Base-by-base conservation (phyloP, 2,329 filamentous ascomycete species). In the Talaromyces sp. region DNA sequence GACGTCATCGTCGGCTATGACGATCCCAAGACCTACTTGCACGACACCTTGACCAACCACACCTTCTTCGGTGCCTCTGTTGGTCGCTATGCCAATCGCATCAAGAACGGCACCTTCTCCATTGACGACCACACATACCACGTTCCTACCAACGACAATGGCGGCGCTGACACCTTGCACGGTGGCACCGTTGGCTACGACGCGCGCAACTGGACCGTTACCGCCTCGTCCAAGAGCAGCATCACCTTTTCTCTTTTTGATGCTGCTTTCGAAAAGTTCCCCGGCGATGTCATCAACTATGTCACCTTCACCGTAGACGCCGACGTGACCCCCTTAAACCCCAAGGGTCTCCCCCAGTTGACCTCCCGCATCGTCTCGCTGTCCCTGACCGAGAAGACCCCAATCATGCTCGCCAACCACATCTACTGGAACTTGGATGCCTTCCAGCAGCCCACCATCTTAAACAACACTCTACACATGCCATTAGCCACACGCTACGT, bases 21-120 rank as follows among this genome's bases (percentile, higher is more conserved):
- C 63, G 73, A 81, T 63, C 72, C 77, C 2, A 70, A 70, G 23
- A 65, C 77, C 63, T 79, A 83, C 66, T 64, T 80, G 55, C 70
- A 72, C 30, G 80, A 83, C 64, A 76, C 75, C 8, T 67, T 77
- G 63, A 81, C 78, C 34, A 78, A 78, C 55, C 78, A 81, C 67
- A 82, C 78, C 56, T 81, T 73, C 70, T 81, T 80, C 63, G 80
- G 79, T 18, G 70, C 80, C 2, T 70, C 80, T 5, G 79, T 82
- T 14, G 82, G 82, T 61, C 78, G 81, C 55, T 84, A 83, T 71
- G 82, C 81, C 61, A 84, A 84, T 68, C 79, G 82, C 44, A 83
- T 83, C 71, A 83, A 80, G 74, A 85, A 85, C 62, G 81, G 81
- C 57, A 84, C 82, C 3, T 85, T 85, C 70, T 75, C 75, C 27